These are phyloP conservation scores for Leccinum subrobustum DNA, from an alignment of 1,284 basidiomycete genomes.

Conservation along the genomic window DNA sequence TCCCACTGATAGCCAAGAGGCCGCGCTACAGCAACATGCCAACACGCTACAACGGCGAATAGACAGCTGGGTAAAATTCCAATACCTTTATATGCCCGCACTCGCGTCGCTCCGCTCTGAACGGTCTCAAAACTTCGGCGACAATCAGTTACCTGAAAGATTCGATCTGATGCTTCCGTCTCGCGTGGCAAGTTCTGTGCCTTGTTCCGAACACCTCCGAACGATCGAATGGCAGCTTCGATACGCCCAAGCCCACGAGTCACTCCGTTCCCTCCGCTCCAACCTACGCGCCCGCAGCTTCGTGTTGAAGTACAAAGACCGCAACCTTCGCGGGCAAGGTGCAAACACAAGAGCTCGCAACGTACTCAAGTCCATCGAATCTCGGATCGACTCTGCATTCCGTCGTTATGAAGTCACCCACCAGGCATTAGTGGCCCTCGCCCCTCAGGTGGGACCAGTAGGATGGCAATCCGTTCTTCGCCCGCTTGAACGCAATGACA, in stretches of 20 bases:
- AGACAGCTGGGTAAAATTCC: background rate
- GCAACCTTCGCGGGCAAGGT: background rate
- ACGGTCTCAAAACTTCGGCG: background rate
- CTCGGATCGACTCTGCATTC: background rate
- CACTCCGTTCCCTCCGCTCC: background rate
- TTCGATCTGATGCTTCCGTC: background rate
- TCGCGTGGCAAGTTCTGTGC: background rate
- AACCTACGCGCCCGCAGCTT: background rate
- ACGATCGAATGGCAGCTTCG: background rate
- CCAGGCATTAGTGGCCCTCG: background rate
- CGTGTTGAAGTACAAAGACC: conserved; percentile 9
- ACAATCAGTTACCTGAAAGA: background rate
- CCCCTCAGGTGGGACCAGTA: background rate
- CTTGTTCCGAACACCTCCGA: background rate
- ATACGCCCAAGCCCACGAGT: background rate
- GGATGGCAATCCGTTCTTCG: background rate
- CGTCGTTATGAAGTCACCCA: background rate
- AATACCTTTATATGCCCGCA: background rate
- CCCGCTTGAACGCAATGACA: background rate
- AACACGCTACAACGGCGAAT: background rate
- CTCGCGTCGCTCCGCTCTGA: background rate
- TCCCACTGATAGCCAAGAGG: background rate
- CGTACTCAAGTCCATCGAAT: background rate
- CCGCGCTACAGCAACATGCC: background rate
- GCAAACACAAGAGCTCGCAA: background rate